Percentiles rank a stretch among this genome's conserved stretches.
phyloP scores from a whole-genome alignment of 768 basidiomycete genomes.

The Suillus plorans region DNA sequence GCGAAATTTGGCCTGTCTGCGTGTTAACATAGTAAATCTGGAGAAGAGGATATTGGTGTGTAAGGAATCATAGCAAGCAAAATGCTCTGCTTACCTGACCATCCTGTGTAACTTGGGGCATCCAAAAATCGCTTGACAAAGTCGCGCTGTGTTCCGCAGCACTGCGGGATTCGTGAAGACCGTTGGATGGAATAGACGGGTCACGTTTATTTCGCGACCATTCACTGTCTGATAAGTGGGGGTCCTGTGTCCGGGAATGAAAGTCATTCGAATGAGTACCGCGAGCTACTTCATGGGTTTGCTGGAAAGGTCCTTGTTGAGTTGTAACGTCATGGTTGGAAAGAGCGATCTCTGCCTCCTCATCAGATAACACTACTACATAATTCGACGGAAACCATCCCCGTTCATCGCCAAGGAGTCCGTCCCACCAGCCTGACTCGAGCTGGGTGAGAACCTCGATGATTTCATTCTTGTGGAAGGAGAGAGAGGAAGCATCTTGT shows the following conservation, averaged over 20 bases:
- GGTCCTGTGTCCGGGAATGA: constrained; percentile 22
- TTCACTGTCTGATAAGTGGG: constrained; percentile 40
- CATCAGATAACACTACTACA: constrained; percentile 74
- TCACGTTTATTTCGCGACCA: constrained; percentile 37
- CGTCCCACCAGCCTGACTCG: constrained; percentile 98
- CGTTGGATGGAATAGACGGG: constrained; percentile 36
- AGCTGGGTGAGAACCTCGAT: constrained; percentile 92
- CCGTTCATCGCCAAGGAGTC: constrained; percentile 81
- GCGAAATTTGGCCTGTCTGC: constrained; percentile 76
- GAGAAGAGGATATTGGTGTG: not conserved
- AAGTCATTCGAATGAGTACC: constrained; percentile 15
- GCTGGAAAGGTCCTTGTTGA: constrained; percentile 16
- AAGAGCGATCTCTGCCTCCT: constrained; percentile 73
- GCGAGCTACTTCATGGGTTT: constrained; percentile 12
- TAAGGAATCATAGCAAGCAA: not conserved
- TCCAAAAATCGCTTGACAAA: constrained; percentile 80
- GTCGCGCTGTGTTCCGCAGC: constrained; percentile 29
- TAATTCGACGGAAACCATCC: constrained; percentile 99
- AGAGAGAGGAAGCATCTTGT: constrained; percentile 85
- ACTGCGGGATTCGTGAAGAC: constrained; percentile 32
- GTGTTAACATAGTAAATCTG: constrained; percentile 97
- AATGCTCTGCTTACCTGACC: constrained; percentile 66
- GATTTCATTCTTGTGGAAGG: constrained; percentile 83
- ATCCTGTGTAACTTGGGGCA: constrained; percentile 78
- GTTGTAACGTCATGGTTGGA: constrained; percentile 26